These are phyloP conservation scores for Cylindrotheca closterium DNA, from an alignment of 108 stramenopile genomes.

Conservation along the genomic window DNA sequence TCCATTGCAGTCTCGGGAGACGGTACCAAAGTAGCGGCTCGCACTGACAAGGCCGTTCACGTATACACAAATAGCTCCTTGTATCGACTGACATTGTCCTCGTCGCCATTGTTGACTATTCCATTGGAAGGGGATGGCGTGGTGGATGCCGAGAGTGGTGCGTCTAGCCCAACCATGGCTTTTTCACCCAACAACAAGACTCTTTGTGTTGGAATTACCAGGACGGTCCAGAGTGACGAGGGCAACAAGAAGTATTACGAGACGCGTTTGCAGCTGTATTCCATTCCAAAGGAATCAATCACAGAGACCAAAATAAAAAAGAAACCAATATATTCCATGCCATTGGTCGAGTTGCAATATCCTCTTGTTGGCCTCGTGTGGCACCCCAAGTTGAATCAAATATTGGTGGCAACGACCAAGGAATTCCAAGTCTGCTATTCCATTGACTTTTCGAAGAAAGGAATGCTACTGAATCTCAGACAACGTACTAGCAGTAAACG, in stretches of 20 bases:
- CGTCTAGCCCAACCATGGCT: slow-evolving; percentile 36
- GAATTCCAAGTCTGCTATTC: slow-evolving; percentile 59
- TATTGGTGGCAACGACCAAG: slow-evolving; percentile 70
- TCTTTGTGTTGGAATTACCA: slow-evolving; percentile 59
- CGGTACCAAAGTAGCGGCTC: slow-evolving; percentile 25
- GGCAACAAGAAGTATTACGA: slow-evolving; percentile 3
- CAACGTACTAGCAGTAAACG: slow-evolving; percentile 32
- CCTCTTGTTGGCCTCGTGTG: slow-evolving; percentile 62
- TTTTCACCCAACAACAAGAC: slow-evolving; percentile 72
- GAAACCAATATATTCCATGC: slow-evolving; percentile 7
- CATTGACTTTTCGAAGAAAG: slow-evolving; percentile 61
- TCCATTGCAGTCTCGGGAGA: slow-evolving; percentile 20
- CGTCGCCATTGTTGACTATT: slow-evolving; percentile 25
- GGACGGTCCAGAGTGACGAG: slow-evolving; percentile 21
- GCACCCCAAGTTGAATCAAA: slow-evolving; percentile 83
- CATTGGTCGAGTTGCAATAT: slow-evolving; percentile 14
- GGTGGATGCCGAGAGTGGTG: slow-evolving; percentile 34
- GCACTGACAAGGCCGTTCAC: slow-evolving; percentile 17
- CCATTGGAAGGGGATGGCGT: slow-evolving; percentile 40
- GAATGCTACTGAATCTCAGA: slow-evolving; percentile 51
- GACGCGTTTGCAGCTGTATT: slow-evolving; percentile 26
- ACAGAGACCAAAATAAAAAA: slow-evolving; percentile 17
- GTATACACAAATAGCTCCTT: slow-evolving; percentile 8
- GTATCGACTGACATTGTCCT: slow-evolving; percentile 12
- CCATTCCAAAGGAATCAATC: slow-evolving; percentile 13